Percentiles rank a stretch among this genome's conserved stretches.
These are phyloP conservation scores for Lumnitzera racemosa DNA, from an alignment of 345 rosid species.

Conservation along the genomic window DNA sequence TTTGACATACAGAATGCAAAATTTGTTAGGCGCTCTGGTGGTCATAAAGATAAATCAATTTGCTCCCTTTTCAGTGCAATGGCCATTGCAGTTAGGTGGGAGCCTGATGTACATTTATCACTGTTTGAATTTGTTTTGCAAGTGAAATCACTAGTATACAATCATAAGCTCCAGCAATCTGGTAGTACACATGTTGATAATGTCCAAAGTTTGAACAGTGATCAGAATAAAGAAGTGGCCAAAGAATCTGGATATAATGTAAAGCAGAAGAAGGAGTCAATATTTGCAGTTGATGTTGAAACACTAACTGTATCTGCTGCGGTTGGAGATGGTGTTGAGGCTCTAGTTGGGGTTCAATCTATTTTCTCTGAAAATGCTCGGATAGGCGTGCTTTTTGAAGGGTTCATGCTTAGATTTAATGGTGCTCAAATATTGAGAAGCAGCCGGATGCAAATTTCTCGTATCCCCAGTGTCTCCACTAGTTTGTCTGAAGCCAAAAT, in stretches of 20 bases:
- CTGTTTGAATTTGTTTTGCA: constrained; percentile 67
- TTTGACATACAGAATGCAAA: constrained; percentile 85
- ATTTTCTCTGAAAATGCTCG: constrained; percentile 95
- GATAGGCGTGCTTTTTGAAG: constrained; percentile 96
- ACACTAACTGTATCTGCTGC: constrained; percentile 67
- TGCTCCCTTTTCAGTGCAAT: constrained; percentile 98
- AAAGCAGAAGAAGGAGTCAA: constrained; percentile 73
- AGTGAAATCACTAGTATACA: constrained; percentile 47
- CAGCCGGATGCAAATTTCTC: constrained; percentile 92
- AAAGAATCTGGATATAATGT: constrained; percentile 35
- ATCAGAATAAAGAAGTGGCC: constrained; percentile 34
- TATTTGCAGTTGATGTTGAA: constrained; percentile 96
- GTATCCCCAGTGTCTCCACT: constrained; percentile 61
- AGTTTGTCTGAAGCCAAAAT: constrained; percentile 43
- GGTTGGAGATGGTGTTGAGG: constrained; percentile 92
- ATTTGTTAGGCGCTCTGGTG: constrained; percentile 82
- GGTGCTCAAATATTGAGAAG: constrained; percentile 70
- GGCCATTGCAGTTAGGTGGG: constrained; percentile 77
- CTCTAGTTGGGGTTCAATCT: constrained; percentile 71
- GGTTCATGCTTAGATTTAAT: constrained; percentile 58
- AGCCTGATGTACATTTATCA: constrained; percentile 84
- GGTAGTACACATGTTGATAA: constrained; percentile 27
- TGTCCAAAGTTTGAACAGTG: constrained; percentile 29
- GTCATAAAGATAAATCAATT: constrained; percentile 73
- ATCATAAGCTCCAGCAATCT: constrained; percentile 49